Evolutionary conservation across 1,139 yeast genomes (phyloP), one percentile per base, ranked within the genome.

Genomic region (Pichia sp.): DNA sequence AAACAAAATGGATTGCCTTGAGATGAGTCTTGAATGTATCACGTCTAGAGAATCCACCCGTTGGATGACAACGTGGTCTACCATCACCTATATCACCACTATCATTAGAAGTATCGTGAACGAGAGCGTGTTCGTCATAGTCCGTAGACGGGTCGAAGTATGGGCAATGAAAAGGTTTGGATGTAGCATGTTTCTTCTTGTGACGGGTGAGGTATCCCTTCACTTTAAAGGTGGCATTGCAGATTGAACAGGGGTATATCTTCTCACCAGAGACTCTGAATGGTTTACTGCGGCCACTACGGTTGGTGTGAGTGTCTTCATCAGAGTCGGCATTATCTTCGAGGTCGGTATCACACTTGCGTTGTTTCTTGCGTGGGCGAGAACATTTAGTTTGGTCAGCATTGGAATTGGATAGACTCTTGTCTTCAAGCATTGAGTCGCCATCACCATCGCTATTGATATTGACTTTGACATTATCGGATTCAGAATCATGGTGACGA

Each of bases 21-120:
- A 73, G 60, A 52, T 73, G 80, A 2, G 77, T 72, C 48, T 72
- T 72, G 51, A 66, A 72, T 7, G 79, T 73, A 49, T 74, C 80
- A 48, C 77, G 61, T 45, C 79, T 60, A 7, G 77, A 69, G 49
- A 74, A 74, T 4, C 75, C 77, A 22, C 80, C 79, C 2, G 73
- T 70, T 27, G 76, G 74, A 52, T 73, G 80, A 50, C 80, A 74
- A 47, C 67, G 64, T 29, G 39, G 38, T 17, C 25, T 33, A n/a
- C 32, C 21, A n/a, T 17, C 11, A 13, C 12, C 22, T n/a, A 9
- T 13, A 25, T 22, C n/a, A 12, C 13, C 18, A 12, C 16, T 11
- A n/a, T n/a, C 23, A 10, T 7, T 11, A 27, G 21, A 9, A n/a
- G 13, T 17, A 13, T 49, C 43, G 6, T 19, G 8, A 6, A 21